Conservation (phyloP, 345 rosid genomes). For the Hibiscus tridactylites region DNA sequence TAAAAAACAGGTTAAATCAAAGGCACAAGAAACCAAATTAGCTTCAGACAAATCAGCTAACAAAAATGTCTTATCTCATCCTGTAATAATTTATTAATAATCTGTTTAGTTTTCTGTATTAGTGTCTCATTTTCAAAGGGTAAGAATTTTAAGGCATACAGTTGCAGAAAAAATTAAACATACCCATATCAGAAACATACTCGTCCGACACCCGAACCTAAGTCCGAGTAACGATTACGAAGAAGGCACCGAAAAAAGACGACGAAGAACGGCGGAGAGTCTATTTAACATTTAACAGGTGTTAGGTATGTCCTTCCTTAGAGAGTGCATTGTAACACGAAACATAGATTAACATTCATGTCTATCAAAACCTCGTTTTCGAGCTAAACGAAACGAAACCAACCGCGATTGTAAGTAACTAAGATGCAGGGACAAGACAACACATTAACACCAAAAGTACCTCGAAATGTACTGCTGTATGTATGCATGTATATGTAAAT, state of each 20-base stretch:
- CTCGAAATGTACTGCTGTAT: constrained; percentile 23
- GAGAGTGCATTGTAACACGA: neutral
- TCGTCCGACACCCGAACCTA: neutral
- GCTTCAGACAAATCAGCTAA: neutral
- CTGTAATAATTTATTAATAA: too few relatives aligned
- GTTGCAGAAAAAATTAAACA: neutral
- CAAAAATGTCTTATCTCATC: neutral
- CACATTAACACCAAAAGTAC: constrained; percentile 24
- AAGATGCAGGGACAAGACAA: constrained; percentile 10
- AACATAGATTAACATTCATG: constrained; percentile 28
- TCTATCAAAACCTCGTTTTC: constrained; percentile 28
- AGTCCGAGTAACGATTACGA: too few relatives aligned
- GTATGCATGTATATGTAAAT: constrained; percentile 20
- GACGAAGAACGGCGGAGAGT: neutral
- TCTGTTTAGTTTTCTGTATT: neutral
- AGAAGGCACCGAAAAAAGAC: neutral
- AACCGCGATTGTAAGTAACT: constrained; percentile 7
- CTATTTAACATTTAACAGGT: constrained; percentile 2
- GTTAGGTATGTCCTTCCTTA: constrained; percentile 15
- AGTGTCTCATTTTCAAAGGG: neutral
- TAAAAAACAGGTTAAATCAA: too few relatives aligned
- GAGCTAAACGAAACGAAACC: constrained; percentile 3
- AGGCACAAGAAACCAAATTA: neutral
- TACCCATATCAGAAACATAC: neutral
- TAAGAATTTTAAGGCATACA: neutral